Percentiles rank a stretch among this genome's conserved stretches.
These are phyloP conservation scores for Ogataea minuta DNA, from an alignment of 805 yeast species.

Conservation along the genomic window DNA sequence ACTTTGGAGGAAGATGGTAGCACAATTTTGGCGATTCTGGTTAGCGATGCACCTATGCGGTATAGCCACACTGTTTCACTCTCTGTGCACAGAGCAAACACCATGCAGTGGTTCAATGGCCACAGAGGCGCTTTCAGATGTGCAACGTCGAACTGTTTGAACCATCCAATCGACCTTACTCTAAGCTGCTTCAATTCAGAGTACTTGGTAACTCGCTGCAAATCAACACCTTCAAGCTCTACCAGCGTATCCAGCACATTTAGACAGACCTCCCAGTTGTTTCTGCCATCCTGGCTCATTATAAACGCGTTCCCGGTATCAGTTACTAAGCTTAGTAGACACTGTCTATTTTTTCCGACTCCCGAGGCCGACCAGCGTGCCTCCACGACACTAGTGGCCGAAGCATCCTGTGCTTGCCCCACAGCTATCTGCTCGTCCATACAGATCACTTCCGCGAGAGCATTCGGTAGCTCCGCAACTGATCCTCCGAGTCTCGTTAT, in stretches of 20 bases:
- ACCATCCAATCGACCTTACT: conserved; percentile 27
- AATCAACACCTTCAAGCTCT: conserved; percentile 16
- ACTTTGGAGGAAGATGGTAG: conserved; percentile 7
- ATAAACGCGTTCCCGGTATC: conserved; percentile 22
- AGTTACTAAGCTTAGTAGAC: conserved; percentile 19
- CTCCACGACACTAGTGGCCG: conserved; percentile 15
- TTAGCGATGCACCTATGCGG: conserved; percentile 8
- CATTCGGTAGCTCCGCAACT: conserved; percentile 16
- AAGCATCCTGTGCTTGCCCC: conserved; percentile 19
- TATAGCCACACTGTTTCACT: conserved; percentile 16
- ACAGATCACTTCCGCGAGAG: conserved; percentile 12
- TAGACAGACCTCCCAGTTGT: conserved; percentile 18
- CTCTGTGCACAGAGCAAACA: conserved; percentile 19
- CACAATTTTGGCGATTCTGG: conserved; percentile 7
- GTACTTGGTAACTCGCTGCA: conserved; percentile 13
- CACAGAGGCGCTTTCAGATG: conserved; percentile 10
- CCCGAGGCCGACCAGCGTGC: conserved; percentile 25
- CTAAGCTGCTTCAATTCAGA: conserved; percentile 19
- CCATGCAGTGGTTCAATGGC: conserved; percentile 13
- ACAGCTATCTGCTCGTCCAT: conserved; percentile 18
- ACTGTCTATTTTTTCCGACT: conserved; percentile 12
- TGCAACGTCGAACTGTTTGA: conserved; percentile 4
- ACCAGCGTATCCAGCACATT: conserved; percentile 16
- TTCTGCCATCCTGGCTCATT: conserved; percentile 12
- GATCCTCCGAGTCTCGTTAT: conserved; percentile 14